Evolutionary conservation across 192 early-diverging fungal species (phyloP).

Genomic region (Chytriomyces hyalinus): DNA sequence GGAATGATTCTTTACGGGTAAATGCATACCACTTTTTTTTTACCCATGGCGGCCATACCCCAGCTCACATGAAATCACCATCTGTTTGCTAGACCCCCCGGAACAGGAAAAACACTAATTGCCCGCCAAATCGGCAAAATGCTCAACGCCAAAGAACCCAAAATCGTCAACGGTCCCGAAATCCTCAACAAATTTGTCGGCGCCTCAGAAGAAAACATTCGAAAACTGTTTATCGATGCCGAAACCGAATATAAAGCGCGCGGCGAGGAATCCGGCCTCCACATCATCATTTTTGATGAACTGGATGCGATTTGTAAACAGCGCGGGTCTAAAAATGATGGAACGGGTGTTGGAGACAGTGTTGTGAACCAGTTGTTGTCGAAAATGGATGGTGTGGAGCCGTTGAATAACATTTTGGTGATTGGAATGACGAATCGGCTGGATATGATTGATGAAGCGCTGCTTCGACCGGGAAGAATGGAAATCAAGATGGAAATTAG

Average conservation of each 20-base stretch:
- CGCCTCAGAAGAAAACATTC: conserved; percentile 94
- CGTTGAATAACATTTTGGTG: conserved; percentile 96
- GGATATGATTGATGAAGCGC: conserved; percentile 98
- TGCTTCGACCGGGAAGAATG: conserved; percentile 92
- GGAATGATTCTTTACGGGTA: conserved; percentile 71
- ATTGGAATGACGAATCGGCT: conserved; percentile 99
- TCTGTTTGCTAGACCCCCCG: conserved; percentile 73
- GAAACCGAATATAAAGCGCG: conserved; percentile 93
- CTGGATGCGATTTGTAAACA: conserved; percentile 99
- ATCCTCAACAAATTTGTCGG: conserved; percentile 97
- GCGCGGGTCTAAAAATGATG: conserved; percentile 88
- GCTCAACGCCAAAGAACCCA: conserved; percentile 92
- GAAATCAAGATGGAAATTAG: conserved; percentile 98
- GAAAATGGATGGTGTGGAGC: conserved; percentile 99
- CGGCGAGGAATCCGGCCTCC: conserved; percentile 87
- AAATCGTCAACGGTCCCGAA: conserved; percentile 96
- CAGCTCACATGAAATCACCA: too few species aligned
- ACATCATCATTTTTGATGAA: conserved; percentile 99
- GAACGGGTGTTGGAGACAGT: conserved; percentile 94
- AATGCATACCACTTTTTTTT: too few species aligned
- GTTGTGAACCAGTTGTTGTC: conserved; percentile 97
- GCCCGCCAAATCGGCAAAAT: conserved; percentile 99
- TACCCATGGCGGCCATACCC: too few species aligned
- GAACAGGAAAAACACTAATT: conserved; percentile 98
- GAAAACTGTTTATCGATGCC: conserved; percentile 93